Conservation (phyloP, 495 filamentous ascomycete genomes). For the Penicillium manginii region DNA sequence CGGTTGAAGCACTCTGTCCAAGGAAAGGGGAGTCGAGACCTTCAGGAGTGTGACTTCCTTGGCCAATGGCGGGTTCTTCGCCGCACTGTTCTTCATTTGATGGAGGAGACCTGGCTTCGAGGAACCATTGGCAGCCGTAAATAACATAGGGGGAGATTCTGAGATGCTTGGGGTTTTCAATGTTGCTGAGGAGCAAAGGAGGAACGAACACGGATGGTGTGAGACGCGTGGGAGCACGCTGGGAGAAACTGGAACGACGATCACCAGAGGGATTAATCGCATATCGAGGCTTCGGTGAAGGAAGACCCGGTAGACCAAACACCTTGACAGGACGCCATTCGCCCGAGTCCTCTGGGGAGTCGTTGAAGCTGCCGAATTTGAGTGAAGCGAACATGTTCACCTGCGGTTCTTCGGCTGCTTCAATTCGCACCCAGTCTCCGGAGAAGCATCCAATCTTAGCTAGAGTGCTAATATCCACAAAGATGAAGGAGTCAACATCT, state of each 20-base stretch:
- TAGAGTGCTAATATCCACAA: constrained; percentile 82
- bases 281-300: constrained; percentile 53
- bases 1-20: constrained; percentile 80
- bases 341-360: constrained; percentile 47
- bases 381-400: constrained; percentile 57
- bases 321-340: constrained; percentile 82
- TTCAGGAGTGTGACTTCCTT: constrained; percentile 91
- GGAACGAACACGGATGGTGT: constrained; percentile 75
- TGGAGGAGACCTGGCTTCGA: constrained; percentile 42
- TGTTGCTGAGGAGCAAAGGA: constrained; percentile 82
- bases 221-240: constrained; percentile 39
- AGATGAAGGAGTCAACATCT: constrained; percentile 83
- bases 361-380: constrained; percentile 50
- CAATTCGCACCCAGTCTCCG: constrained; percentile 94
- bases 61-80: constrained; percentile 76
- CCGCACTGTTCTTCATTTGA: constrained; percentile 53
- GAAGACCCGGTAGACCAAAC: constrained; percentile 79
- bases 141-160: constrained; percentile 66
- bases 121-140: constrained; percentile 37
- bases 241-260: constrained; percentile 57
- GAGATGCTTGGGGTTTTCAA: constrained; percentile 75
- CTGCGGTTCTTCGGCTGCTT: constrained; percentile 69
- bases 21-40: constrained; percentile 83
- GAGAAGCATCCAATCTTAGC: constrained; percentile 94
- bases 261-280: constrained; percentile 50